Percentiles rank a stretch among this genome's conserved stretches.
Evolutionary conservation across 2,329 filamentous ascomycete genomes (phyloP).

Genomic region (Fusarium sp.): DNA sequence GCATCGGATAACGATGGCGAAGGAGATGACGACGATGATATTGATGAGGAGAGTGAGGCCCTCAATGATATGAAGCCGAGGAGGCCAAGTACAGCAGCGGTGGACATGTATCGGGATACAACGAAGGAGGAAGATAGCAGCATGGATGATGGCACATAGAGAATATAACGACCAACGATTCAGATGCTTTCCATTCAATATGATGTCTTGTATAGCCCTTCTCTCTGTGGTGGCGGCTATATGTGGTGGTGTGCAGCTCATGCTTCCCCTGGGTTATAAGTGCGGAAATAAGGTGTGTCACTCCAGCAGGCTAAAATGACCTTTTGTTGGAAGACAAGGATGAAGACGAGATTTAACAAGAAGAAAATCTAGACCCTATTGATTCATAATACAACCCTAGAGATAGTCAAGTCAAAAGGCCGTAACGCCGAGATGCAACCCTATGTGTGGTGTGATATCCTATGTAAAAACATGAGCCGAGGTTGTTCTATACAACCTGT

Average conservation of each 20-base stretch:
- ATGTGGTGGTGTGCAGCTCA: neutral
- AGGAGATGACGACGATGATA: constrained; percentile 57
- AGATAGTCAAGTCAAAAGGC: neutral
- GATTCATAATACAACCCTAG: neutral
- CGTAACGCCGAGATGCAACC: neutral
- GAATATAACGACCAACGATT: constrained; percentile 51
- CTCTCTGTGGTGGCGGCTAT: neutral
- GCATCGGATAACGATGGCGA: constrained; percentile 50
- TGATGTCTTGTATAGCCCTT: neutral
- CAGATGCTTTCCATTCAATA: neutral
- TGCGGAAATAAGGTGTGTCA: neutral
- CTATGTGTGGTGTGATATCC: neutral
- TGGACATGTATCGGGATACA: constrained; percentile 58
- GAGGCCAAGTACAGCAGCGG: constrained; percentile 66
- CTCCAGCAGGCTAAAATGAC: neutral
- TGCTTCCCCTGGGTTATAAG: neutral
- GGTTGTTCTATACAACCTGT: neutral
- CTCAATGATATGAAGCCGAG: constrained; percentile 63
- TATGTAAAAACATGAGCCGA: neutral
- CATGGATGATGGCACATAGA: constrained; percentile 42
- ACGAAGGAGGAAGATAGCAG: constrained; percentile 32
- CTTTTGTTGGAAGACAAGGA: neutral
- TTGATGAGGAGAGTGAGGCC: constrained; percentile 67
- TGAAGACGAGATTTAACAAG: neutral
- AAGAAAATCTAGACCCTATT: neutral